These are phyloP conservation scores for Solanum habrochaites DNA, from an alignment of 257 asterid species.

Conservation along the genomic window DNA sequence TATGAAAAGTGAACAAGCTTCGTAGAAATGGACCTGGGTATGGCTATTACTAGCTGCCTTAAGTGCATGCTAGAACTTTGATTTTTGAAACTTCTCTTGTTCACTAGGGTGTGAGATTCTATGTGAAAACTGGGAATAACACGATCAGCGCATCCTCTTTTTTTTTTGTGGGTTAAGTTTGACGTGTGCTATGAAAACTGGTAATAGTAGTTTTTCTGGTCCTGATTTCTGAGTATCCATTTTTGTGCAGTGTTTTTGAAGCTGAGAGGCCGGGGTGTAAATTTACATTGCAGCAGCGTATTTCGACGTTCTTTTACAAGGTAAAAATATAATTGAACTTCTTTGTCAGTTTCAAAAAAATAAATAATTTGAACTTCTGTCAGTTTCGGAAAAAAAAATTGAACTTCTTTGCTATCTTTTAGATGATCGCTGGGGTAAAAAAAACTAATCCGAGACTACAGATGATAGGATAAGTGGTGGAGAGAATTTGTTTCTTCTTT, in stretches of 20 bases:
- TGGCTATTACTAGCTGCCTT: not conserved
- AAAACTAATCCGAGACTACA: not conserved
- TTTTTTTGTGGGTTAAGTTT: not conserved
- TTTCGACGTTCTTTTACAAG: conserved; percentile 89
- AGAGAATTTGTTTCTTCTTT: not conserved
- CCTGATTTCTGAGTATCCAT: not conserved
- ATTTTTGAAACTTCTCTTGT: not conserved
- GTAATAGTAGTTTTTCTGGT: not conserved
- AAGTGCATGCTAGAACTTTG: not conserved
- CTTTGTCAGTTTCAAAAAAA: not conserved
- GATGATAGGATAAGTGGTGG: not conserved
- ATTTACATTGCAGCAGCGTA: conserved; percentile 71
- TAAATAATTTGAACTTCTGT: too few species aligned
- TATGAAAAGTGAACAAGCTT: not conserved
- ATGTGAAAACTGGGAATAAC: not conserved
- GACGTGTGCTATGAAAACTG: not conserved
- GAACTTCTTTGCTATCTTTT: not conserved
- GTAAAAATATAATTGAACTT: conserved; percentile 15
- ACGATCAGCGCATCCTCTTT: not conserved
- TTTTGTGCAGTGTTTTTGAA: conserved; percentile 62
- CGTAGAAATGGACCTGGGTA: not conserved
- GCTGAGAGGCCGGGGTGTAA: conserved; percentile 85
- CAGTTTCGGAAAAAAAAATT: too few species aligned
- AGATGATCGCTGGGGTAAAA: too few species aligned
- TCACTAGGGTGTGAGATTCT: not conserved